Percentiles rank a stretch among this genome's conserved stretches.
Evolutionary conservation across 768 basidiomycete genomes (phyloP).

Genomic region (Cystobasidium ongulense): DNA sequence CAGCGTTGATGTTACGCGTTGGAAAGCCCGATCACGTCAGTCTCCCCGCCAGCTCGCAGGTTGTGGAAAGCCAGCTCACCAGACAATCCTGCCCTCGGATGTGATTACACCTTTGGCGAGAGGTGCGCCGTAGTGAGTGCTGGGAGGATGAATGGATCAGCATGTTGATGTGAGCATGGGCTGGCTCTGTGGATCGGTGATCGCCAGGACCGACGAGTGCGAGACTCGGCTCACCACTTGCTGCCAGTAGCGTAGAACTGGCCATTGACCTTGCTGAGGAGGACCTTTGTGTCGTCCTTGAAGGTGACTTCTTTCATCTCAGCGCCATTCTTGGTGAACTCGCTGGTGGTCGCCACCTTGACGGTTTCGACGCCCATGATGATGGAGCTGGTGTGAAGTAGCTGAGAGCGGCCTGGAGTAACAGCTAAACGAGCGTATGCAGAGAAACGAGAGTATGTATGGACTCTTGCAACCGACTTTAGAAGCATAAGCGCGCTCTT

Average conservation of each 20-base stretch:
- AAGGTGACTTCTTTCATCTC: slow-evolving; percentile 26
- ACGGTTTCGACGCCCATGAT: slow-evolving; percentile 10
- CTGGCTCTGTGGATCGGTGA: not conserved
- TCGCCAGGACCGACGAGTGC: not conserved
- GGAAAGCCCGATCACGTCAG: not conserved
- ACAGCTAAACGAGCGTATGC: not conserved
- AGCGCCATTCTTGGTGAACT: slow-evolving; percentile 14
- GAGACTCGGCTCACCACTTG: slow-evolving; percentile 19
- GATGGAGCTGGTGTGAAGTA: not conserved
- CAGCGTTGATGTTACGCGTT: not conserved
- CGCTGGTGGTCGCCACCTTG: slow-evolving; percentile 17
- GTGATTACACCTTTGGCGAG: slow-evolving; percentile 24
- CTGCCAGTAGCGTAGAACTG: slow-evolving; percentile 16
- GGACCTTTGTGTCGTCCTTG: slow-evolving; percentile 21
- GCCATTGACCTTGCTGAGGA: slow-evolving; percentile 24
- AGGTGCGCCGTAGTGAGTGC: slow-evolving; percentile 19
- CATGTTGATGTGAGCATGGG: not conserved
- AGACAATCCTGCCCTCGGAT: not conserved
- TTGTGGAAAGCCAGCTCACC: not conserved
- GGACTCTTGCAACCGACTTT: not conserved
- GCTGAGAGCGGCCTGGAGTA: not conserved
- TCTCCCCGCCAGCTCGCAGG: not conserved
- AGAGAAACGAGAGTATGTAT: not conserved
- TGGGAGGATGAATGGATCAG: not conserved
- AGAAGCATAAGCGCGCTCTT: not conserved